Percentiles rank a stretch among this genome's conserved stretches.
These are phyloP conservation scores for Quercus cerris DNA, from an alignment of 306 rosid species.

Conservation along the genomic window DNA sequence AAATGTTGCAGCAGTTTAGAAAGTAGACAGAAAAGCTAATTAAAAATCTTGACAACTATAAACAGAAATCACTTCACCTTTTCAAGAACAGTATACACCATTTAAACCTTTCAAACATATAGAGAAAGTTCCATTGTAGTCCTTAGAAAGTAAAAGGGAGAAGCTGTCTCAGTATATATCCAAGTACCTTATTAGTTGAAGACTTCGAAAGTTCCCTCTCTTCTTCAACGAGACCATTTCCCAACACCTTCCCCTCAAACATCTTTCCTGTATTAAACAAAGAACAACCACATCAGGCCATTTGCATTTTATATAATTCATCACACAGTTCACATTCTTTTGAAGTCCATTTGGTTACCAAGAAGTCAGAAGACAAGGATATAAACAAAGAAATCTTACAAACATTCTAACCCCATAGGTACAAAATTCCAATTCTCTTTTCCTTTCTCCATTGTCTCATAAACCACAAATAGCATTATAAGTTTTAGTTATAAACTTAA, in stretches of 20 bases:
- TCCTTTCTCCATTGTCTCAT: background rate
- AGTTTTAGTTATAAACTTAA: background rate
- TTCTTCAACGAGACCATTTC: conserved; percentile 33
- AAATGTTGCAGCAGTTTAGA: background rate
- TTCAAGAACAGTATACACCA: background rate
- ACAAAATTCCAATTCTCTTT: background rate
- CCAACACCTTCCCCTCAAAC: conserved; percentile 14
- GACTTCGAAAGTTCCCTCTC: conserved; percentile 15
- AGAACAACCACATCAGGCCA: background rate
- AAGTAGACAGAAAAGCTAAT: background rate
- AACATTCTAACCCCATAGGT: background rate
- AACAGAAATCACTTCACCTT: background rate
- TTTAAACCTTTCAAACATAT: background rate
- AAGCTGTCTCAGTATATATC: background rate
- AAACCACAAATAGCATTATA: background rate
- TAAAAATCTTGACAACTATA: background rate
- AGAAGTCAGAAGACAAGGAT: background rate
- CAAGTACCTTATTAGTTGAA: conserved; percentile 38
- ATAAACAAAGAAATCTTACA: background rate
- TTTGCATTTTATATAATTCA: background rate
- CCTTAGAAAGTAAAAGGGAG: background rate
- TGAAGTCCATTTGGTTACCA: too few species aligned
- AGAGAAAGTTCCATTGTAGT: background rate
- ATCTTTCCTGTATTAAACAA: conserved; percentile 34
- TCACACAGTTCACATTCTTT: background rate